A percentile compares a stretch with the other conserved stretches of the same genome.
Evolutionary conservation across 768 basidiomycete genomes (phyloP).

Genomic region (Leucosporidium scottii): DNA sequence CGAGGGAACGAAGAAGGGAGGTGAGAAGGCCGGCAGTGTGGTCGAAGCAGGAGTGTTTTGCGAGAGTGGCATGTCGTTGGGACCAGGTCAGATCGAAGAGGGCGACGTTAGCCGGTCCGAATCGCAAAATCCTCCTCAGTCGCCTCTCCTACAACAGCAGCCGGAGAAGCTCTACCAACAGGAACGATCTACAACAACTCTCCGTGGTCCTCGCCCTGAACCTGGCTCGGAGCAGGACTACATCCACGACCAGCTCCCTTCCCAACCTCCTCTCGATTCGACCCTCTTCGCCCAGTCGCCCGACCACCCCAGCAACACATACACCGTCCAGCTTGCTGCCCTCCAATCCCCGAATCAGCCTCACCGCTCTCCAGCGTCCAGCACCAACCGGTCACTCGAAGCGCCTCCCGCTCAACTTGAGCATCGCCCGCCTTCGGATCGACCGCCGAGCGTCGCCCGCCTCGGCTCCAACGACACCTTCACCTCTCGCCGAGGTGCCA

Average conservation of each 20-base stretch:
- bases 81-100: neutral
- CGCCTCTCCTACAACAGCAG: neutral
- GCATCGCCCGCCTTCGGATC: neutral
- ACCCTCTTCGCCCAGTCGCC: neutral
- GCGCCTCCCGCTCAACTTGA: neutral
- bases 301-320: neutral
- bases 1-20: conserved; percentile 19
- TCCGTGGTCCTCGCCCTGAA: conserved; percentile 1
- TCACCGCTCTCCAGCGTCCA: neutral
- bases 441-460: neutral
- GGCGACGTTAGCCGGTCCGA: neutral
- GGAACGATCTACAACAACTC: neutral
- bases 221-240: neutral
- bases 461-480: no score
- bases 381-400: neutral
- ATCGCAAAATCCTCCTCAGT: no score
- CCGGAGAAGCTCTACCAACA: neutral
- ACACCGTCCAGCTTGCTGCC: neutral
- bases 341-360: neutral
- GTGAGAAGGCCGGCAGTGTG: conserved; percentile 9
- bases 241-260: neutral
- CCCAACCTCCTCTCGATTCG: no score
- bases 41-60: conserved; percentile 5
- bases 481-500: no score
- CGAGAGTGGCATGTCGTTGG: conserved; percentile 7